Evolutionary conservation across 2,329 filamentous ascomycete genomes (phyloP).

Genomic region (Fusarium temperatum): DNA sequence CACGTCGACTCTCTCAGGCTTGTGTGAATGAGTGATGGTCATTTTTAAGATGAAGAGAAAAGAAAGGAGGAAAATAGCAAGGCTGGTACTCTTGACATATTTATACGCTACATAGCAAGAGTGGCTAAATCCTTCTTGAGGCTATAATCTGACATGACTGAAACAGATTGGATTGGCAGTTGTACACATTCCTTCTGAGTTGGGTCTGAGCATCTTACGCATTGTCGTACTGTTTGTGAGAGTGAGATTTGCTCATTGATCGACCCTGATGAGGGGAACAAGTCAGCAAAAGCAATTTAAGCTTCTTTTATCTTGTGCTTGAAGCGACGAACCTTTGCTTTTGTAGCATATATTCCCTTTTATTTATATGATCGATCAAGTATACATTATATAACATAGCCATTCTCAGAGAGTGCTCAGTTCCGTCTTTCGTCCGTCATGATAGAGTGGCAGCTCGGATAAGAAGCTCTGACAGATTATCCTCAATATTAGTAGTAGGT

Average conservation of each 20-base stretch:
- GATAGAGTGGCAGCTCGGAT: not conserved
- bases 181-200: not conserved
- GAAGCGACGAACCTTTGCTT: not conserved
- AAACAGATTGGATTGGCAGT: not conserved
- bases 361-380: too few species aligned
- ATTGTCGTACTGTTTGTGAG: not conserved
- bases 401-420: not conserved
- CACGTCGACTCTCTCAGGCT: slow-evolving; percentile 16
- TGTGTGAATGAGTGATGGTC: not conserved
- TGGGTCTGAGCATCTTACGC: not conserved
- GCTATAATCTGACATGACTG: slow-evolving; percentile 21
- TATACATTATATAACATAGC: too few species aligned
- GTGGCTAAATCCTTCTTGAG: not conserved
- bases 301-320: not conserved
- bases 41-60: not conserved
- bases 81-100: not conserved
- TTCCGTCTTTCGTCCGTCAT: not conserved
- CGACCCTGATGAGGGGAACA: not conserved
- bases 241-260: slow-evolving; percentile 1
- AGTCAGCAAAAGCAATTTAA: not conserved
- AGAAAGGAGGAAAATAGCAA: not conserved
- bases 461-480: not conserved
- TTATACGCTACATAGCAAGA: not conserved
- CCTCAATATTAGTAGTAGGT: not conserved
- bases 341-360: not conserved